A percentile compares a stretch with the other conserved stretches of the same genome.
Conservation (phyloP, 495 filamentous ascomycete genomes). For the Xylaria intraflava region DNA sequence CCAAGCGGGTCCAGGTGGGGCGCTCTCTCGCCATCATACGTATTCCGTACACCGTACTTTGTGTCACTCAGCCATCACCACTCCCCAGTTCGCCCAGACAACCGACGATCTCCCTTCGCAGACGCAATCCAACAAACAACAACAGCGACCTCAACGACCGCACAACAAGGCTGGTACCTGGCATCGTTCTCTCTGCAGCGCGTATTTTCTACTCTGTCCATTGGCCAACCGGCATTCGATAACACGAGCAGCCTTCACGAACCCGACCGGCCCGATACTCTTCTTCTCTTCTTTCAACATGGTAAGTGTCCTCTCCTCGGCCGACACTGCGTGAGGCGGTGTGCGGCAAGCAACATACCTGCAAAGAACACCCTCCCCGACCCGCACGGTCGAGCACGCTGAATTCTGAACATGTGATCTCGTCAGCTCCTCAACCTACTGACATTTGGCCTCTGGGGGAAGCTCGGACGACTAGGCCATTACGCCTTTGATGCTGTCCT, state of each 20-base stretch:
- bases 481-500: conserved; percentile 96
- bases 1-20: background rate
- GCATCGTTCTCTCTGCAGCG: background rate
- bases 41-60: background rate
- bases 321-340: background rate
- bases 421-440: conserved; percentile 55
- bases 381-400: conserved; percentile 9
- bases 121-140: background rate
- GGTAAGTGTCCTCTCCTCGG: conserved; percentile 29
- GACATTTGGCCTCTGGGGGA: conserved; percentile 53
- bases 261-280: background rate
- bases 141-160: background rate
- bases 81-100: background rate
- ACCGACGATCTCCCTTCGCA: background rate
- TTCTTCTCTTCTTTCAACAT: conserved; percentile 23
- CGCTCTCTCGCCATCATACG: background rate
- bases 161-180: background rate
- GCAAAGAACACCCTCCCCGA: background rate
- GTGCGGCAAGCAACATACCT: background rate
- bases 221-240: background rate
- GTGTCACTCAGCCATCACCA: background rate
- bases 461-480: conserved; percentile 89
- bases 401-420: conserved; percentile 14
- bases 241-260: background rate
- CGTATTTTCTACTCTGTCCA: background rate